Evolutionary conservation across 345 rosid species (phyloP), one percentile per base, ranked within the genome.

Genomic region (Euphorbia pulcherrima): DNA sequence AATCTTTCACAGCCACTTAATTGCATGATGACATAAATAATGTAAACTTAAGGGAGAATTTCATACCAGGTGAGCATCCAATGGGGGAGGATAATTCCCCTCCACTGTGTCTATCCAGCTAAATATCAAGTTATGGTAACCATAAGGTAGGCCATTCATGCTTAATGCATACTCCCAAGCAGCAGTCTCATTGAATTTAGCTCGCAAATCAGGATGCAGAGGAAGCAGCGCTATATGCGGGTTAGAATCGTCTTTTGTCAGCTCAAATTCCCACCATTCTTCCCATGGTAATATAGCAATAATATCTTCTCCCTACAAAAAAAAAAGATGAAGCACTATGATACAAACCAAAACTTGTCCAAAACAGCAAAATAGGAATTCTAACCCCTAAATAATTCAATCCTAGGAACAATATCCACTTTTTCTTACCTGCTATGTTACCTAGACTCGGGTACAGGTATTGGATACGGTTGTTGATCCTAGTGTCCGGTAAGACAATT

Each of bases 241-340:
- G 79, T 90, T 85, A 20, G 97, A 74, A 54, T 95, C 90, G 79
- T 95, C 97, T 77, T 83, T 88, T 58, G 82, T 92, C 71, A 81
- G 87, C 82, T 95, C 99, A 74, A 88, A 92, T 35, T 95, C 93
- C 99, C 97, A 95, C 99, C 99, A 92, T 78, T 95, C 96, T 29
- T 92, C 99, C 99, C 99, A 95, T 30, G 97, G 90, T 64, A 92
- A 24, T 64, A 92, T 33, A 17, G 96, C 92, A 76, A 92, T 77
- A 40, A 92, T 71, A 81, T 92, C 96, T 83, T 89, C 90, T 73
- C 99, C 97, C 99, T 91, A 69, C 48, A 67, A 71, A 30, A 44
- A 30, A 44, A 47, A 68, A 6, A 56, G 66, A 13, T 14, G 20
- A 59, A 59, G 55, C 29, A 67, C 40, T 58, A 23, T 50, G 33